Base-by-base conservation (phyloP, 2,329 filamentous ascomycete species). In the Beauveria asiatica region DNA sequence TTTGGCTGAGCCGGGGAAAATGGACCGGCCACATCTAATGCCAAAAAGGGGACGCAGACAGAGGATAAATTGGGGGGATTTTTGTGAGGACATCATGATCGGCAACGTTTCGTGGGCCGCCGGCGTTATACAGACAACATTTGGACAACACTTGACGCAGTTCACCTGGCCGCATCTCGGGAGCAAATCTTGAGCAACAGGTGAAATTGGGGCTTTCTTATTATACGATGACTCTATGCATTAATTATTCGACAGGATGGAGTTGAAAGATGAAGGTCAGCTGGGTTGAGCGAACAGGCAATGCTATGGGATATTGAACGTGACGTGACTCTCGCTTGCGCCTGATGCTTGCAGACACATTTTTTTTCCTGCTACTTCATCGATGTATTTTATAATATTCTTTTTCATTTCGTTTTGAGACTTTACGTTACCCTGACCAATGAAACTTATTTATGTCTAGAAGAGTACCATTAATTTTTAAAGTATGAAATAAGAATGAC, bases 1-100 rank as follows among this genome's bases (percentile, higher is more conserved):
- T 79, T 79, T 62, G 67, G 65, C 49, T 59, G 55, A 66, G n/a
- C 19, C 16, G 33, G 19, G n/a, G 17, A 46, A 39, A 8, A 17
- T 13, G 30, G 17, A 8, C 5, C 11, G 9, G 56, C 8, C 46
- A 25, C 39, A 44, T 33, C n/a, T 44, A 44, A 42, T 17, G 10
- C 37, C 3, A 33, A 30, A 44, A 51, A 13, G 56, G 37, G 23
- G 45, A 50, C n/a, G 46, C 37, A 44, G 37, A 51, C 16, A 37
- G n/a, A 30, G 41, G 23, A 37, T 42, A 33, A 16, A 49, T 27
- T 42, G 57, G 42, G 27, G 21, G 57, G 41, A 33, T 25, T 54
- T 42, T 48, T 54, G 50, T 49, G 21, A 46, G 33, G 50, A 54
- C 33, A 60, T 60, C 42, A 60, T 60, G 57, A 60, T 37, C 57